A percentile compares a stretch with the other conserved stretches of the same genome.
phyloP scores from a whole-genome alignment of 2,329 filamentous ascomycete species.

The Mariannaea elegans region DNA sequence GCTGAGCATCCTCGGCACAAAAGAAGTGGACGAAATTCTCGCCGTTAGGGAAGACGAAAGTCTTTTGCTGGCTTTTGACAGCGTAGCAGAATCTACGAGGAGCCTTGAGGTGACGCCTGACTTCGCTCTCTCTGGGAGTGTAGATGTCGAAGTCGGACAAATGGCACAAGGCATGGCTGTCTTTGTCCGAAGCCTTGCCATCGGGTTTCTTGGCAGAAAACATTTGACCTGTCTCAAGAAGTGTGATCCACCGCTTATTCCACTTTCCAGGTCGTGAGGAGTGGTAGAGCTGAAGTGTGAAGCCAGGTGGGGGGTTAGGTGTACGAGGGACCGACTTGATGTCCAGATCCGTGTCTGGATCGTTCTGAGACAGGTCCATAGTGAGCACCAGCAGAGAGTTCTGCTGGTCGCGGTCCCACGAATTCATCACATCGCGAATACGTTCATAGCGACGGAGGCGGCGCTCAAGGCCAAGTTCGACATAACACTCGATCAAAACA shows the following conservation, averaged over 20 bases:
- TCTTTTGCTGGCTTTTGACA: constrained; percentile 92
- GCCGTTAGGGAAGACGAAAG: constrained; percentile 80
- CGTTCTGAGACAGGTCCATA: constrained; percentile 62
- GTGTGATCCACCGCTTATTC: constrained; percentile 83
- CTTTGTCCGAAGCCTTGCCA: constrained; percentile 69
- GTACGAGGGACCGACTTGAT: constrained; percentile 67
- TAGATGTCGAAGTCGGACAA: constrained; percentile 95
- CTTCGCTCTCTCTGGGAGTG: constrained; percentile 73
- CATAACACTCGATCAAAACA: constrained; percentile 81
- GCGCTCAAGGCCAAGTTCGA: constrained; percentile 79
- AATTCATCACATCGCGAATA: constrained; percentile 88
- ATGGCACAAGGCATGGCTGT: constrained; percentile 78
- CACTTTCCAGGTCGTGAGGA: constrained; percentile 86
- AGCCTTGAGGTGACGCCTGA: constrained; percentile 77
- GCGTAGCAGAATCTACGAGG: constrained; percentile 89
- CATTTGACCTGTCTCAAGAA: constrained; percentile 78
- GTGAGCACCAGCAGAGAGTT: constrained; percentile 77
- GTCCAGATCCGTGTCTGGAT: constrained; percentile 68
- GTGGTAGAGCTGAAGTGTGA: constrained; percentile 78
- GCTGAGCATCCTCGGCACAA: constrained; percentile 74
- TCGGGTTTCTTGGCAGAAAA: constrained; percentile 74
- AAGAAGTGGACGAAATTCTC: constrained; percentile 95
- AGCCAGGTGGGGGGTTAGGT: constrained; percentile 69
- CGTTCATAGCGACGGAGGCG: constrained; percentile 86
- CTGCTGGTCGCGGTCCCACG: constrained; percentile 85